These are phyloP conservation scores for Hyaloperonospora arabidopsidis DNA, from an alignment of 352 stramenopile species.

Conservation along the genomic window DNA sequence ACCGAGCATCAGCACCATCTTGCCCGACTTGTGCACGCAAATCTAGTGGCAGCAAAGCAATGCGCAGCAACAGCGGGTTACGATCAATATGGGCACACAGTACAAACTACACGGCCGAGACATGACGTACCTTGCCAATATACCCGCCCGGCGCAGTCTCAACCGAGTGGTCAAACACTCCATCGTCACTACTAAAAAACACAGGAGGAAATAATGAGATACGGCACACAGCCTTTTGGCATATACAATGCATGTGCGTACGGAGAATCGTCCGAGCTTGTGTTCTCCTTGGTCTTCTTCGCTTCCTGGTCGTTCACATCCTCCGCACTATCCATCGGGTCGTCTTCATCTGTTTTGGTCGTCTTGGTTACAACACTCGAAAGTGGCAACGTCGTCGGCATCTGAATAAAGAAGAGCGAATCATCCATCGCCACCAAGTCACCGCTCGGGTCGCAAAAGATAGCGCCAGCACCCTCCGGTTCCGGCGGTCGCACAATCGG, in stretches of 20 bases:
- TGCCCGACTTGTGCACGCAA: slow-evolving; percentile 77
- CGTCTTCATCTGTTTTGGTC: slow-evolving; percentile 26
- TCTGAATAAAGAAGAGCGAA: slow-evolving; percentile 73
- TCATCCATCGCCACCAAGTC: slow-evolving; percentile 55
- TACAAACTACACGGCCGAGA: neutral
- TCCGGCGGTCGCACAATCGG: slow-evolving; percentile 61
- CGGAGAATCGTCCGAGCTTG: slow-evolving; percentile 20
- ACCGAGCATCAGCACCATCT: slow-evolving; percentile 77
- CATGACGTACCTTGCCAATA: slow-evolving; percentile 60
- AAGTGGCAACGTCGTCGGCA: slow-evolving; percentile 76
- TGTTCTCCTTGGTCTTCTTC: slow-evolving; percentile 12
- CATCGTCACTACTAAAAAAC: slow-evolving; percentile 33
- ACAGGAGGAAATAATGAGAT: slow-evolving; percentile 9
- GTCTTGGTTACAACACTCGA: slow-evolving; percentile 35
- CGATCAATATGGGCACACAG: neutral
- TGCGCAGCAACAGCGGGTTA: slow-evolving; percentile 1
- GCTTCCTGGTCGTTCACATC: slow-evolving; percentile 12
- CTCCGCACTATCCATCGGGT: slow-evolving; percentile 29
- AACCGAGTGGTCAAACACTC: slow-evolving; percentile 65
- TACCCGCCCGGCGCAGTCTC: slow-evolving; percentile 62
- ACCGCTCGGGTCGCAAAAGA: slow-evolving; percentile 60
- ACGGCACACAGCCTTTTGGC: neutral
- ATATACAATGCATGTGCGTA: slow-evolving; percentile 8
- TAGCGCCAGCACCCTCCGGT: slow-evolving; percentile 42
- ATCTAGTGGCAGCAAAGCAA: slow-evolving; percentile 28